A percentile compares a stretch with the other conserved stretches of the same genome.
Evolutionary conservation across 495 filamentous ascomycete species (phyloP).

Genomic region (Echria macrotheca): DNA sequence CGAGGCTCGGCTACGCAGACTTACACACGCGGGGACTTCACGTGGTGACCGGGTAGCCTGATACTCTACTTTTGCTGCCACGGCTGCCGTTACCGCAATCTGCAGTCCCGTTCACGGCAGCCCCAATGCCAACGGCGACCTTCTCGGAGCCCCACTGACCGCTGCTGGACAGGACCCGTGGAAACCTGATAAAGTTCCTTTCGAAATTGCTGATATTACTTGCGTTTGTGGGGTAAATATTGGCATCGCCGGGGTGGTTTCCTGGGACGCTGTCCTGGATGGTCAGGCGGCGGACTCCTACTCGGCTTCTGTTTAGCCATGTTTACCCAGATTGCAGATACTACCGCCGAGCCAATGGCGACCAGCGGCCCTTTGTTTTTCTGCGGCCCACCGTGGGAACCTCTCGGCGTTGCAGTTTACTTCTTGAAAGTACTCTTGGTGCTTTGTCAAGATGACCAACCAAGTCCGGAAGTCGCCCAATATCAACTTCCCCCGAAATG

Average conservation of each 20-base stretch:
- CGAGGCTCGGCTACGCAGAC: conserved; percentile 6
- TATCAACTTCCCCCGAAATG: conserved; percentile 19
- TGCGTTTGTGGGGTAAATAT: conserved; percentile 36
- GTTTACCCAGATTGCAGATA: conserved; percentile 34
- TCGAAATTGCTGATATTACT: conserved; percentile 28
- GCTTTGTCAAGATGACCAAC: conserved; percentile 34
- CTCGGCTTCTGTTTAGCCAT: conserved; percentile 17
- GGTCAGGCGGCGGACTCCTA: conserved; percentile 8
- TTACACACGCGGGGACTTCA: conserved; percentile 13
- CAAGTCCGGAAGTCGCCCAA: conserved; percentile 20
- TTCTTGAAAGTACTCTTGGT: conserved; percentile 10
- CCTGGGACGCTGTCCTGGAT: conserved; percentile 9
- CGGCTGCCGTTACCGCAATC: neutral
- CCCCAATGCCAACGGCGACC: neutral
- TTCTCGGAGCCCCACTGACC: conserved; percentile 21
- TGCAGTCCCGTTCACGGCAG: neutral
- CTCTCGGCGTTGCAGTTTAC: conserved; percentile 4
- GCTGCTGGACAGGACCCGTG: conserved; percentile 7
- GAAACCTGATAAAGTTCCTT: conserved; percentile 15
- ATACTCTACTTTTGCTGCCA: too few relatives aligned
- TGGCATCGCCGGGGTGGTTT: conserved; percentile 11
- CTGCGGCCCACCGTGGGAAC: conserved; percentile 14
- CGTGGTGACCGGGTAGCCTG: conserved; percentile 17
- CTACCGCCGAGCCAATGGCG: conserved; percentile 17
- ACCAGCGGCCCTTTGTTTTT: conserved; percentile 4